phyloP scores from a whole-genome alignment of 2,329 filamentous ascomycete species.

The Alternaria sp. region DNA sequence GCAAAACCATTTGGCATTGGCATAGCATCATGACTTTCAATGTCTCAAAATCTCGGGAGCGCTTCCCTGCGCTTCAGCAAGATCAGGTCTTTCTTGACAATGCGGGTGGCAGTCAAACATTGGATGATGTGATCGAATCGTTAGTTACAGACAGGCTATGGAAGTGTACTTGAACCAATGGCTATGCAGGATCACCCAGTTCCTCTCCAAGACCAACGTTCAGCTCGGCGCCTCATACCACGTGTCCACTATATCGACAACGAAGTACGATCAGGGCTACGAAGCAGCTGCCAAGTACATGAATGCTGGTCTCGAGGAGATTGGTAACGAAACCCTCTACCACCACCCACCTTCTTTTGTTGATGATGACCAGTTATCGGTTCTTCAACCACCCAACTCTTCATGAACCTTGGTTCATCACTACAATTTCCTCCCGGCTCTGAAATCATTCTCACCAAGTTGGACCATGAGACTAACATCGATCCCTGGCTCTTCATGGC shows the following conservation, averaged over 20 bases:
- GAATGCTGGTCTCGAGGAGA: conserved; percentile 71
- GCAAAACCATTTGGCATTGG: too few relatives aligned
- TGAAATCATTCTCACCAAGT: conserved; percentile 73
- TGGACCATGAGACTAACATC: conserved; percentile 82
- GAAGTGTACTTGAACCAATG: conserved; percentile 3
- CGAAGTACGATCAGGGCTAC: conserved; percentile 67
- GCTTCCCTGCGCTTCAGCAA: conserved; percentile 73
- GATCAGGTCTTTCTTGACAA: conserved; percentile 80
- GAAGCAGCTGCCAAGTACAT: conserved; percentile 73
- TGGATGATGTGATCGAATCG: conserved; percentile 72
- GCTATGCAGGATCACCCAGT: conserved; percentile 64
- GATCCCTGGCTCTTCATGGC: conserved; percentile 77
- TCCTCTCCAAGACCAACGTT: conserved; percentile 74
- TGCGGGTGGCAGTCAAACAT: conserved; percentile 76
- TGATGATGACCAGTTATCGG: conserved; percentile 65
- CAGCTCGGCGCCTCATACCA: conserved; percentile 77
- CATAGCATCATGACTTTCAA: conserved; percentile 56
- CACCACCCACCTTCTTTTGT: neutral
- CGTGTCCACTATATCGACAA: conserved; percentile 66
- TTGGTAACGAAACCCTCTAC: conserved; percentile 56
- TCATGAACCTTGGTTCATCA: conserved; percentile 68
- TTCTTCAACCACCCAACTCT: conserved; percentile 76
- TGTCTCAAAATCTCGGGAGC: conserved; percentile 63
- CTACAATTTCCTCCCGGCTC: conserved; percentile 56
- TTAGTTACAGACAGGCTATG: conserved; percentile 49